Evolutionary conservation across 345 rosid species (phyloP), one percentile per base, ranked within the genome.

Genomic region (Citrus glauca): DNA sequence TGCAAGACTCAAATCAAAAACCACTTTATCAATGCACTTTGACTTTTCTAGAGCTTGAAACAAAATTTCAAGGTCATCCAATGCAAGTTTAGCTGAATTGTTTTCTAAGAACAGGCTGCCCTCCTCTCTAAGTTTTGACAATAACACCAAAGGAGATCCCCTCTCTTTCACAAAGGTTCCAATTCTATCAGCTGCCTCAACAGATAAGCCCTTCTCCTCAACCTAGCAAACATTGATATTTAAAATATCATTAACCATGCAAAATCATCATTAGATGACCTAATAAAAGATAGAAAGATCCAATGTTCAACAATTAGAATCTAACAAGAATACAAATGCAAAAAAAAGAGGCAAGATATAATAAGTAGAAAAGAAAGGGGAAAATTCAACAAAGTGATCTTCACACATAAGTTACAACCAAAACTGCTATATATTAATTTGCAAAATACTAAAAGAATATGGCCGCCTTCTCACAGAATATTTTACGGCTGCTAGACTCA

Each of bases 1-100:
- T 64, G 98, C 99, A 72, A 96, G 94, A 82, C 99, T 96, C 80
- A 96, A 87, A 82, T 96, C 99, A 84, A 96, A 96, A 77, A 92
- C 92, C 76, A 96, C 89, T 84, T 85, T 94, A 81, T 89, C 78
- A 73, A 85, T 88, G 80, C 97, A 90, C 81, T 89, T 88, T 64
- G 99, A 87, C 84, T 81, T 91, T 16, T 90, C 93, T 17, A 96
- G 86, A 82, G 97, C 97, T 79, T 90, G 90, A 87, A 96, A 96
- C 84, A 96, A 68, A 83, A 94, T 85, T 66, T 82, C 87, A 85
- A 96, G 81, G 73, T 94, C 98, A 57, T 89, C 84, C 83, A 96
- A 81, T 61, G 99, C 98, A 74, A 82, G 82, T 62, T 73, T 84
- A 55, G 99, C 82, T 79, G 91, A 86, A 59, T 78, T 73, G 76